Conservation (phyloP, 441 rosid species). For the Erodium texanum region DNA sequence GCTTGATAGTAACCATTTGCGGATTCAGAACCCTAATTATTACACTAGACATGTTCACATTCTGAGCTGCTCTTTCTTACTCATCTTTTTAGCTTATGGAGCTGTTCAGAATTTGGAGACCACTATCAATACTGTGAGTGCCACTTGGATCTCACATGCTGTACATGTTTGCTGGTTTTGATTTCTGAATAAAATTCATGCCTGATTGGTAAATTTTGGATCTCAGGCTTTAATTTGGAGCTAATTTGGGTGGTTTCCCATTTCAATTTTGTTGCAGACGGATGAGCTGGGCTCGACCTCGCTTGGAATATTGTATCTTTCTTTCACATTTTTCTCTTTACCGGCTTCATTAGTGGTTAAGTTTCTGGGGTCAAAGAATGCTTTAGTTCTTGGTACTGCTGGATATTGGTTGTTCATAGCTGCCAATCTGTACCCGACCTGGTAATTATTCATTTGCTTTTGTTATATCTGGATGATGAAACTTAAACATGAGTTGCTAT, state of each 20-base stretch:
- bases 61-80: constrained; percentile 64
- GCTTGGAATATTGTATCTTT: constrained; percentile 71
- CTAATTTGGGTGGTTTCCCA: neutral
- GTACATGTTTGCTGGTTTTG: neutral
- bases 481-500: neutral
- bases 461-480: neutral
- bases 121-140: constrained; percentile 55
- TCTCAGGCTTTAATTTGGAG: neutral
- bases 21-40: constrained; percentile 23
- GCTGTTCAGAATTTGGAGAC: constrained; percentile 93
- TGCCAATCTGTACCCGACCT: constrained; percentile 70
- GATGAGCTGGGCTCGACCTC: constrained; percentile 71
- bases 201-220: neutral
- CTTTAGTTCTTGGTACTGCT: constrained; percentile 69
- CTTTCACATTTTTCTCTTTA: constrained; percentile 75
- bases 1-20: constrained; percentile 23
- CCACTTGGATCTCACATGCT: neutral
- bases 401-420: constrained; percentile 90
- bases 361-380: constrained; percentile 66
- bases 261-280: constrained; percentile 37
- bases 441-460: constrained; percentile 34
- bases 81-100: constrained; percentile 75
- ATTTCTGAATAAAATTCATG: neutral
- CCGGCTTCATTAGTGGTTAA: constrained; percentile 76
- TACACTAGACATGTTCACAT: constrained; percentile 63